Conservation (phyloP, 2,329 filamentous ascomycete species). For the Dactylellina parvicollis region DNA sequence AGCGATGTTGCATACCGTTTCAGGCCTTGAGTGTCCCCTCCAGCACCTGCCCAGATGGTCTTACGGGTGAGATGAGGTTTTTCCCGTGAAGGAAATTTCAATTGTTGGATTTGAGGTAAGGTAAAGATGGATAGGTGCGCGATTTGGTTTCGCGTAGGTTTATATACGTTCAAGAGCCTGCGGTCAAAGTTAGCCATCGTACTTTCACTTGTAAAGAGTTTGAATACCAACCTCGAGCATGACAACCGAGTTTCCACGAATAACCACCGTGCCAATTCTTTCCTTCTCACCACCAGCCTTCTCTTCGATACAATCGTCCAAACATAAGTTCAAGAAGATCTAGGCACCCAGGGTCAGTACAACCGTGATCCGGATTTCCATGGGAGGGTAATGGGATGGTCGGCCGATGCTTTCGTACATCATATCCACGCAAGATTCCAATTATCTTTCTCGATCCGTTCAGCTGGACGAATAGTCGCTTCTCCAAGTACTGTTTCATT, state of each 20-base stretch:
- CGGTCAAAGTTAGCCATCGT: neutral
- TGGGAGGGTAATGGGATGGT: neutral
- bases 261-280: slow-evolving; percentile 91
- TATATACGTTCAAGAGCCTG: slow-evolving; percentile 54
- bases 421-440: slow-evolving; percentile 91
- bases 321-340: slow-evolving; percentile 98
- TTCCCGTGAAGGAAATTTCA: neutral
- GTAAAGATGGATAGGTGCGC: neutral
- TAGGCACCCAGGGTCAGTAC: slow-evolving; percentile 61
- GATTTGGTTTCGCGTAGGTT: neutral
- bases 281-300: slow-evolving; percentile 91
- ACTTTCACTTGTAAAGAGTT: neutral
- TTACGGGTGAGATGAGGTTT: neutral
- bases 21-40: slow-evolving; percentile 16
- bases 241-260: slow-evolving; percentile 96
- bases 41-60: neutral
- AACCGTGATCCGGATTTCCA: neutral
- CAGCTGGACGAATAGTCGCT: slow-evolving; percentile 95
- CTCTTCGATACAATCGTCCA: slow-evolving; percentile 96
- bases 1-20: slow-evolving; percentile 54
- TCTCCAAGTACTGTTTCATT: slow-evolving; percentile 87
- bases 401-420: slow-evolving; percentile 69
- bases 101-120: neutral
- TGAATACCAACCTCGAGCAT: slow-evolving; percentile 79
- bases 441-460: slow-evolving; percentile 98